These are phyloP conservation scores for Oryza meridionalis DNA, from an alignment of 176 grass and related monocot genomes.

Conservation along the genomic window DNA sequence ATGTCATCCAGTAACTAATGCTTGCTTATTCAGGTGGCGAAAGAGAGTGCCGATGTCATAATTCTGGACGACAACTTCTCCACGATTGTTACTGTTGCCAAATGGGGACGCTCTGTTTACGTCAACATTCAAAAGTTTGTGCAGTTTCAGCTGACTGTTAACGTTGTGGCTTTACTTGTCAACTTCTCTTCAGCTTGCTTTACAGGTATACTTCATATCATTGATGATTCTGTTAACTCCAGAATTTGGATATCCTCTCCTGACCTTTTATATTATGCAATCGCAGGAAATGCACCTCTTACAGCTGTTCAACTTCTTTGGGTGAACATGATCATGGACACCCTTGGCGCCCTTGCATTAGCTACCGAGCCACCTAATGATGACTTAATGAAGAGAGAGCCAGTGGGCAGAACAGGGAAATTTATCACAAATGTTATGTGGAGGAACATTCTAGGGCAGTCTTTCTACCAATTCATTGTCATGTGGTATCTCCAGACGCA, in stretches of 20 bases:
- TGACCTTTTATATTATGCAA: slow-evolving; percentile 41
- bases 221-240: neutral
- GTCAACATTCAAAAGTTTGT: slow-evolving; percentile 99
- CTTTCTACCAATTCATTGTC: slow-evolving; percentile 77
- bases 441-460: slow-evolving; percentile 94
- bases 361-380: slow-evolving; percentile 89
- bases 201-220: slow-evolving; percentile 55
- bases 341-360: slow-evolving; percentile 85
- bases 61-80: slow-evolving; percentile 99
- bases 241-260: neutral
- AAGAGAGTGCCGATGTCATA: slow-evolving; percentile 99
- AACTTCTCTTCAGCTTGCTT: slow-evolving; percentile 97
- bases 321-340: slow-evolving; percentile 99
- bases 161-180: slow-evolving; percentile 85
- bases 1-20: slow-evolving; percentile 33
- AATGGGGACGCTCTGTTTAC: slow-evolving; percentile 97
- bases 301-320: slow-evolving; percentile 97
- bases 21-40: slow-evolving; percentile 78
- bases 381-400: slow-evolving; percentile 88
- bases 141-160: slow-evolving; percentile 96
- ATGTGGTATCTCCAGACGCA: slow-evolving; percentile 95
- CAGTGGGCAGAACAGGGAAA: slow-evolving; percentile 88
- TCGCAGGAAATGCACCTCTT: slow-evolving; percentile 79
- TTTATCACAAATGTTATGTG: slow-evolving; percentile 97
- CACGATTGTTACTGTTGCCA: slow-evolving; percentile 92